phyloP scores from a whole-genome alignment of 225 moss, liverwort and hornwort species.

The Asterella californica region DNA sequence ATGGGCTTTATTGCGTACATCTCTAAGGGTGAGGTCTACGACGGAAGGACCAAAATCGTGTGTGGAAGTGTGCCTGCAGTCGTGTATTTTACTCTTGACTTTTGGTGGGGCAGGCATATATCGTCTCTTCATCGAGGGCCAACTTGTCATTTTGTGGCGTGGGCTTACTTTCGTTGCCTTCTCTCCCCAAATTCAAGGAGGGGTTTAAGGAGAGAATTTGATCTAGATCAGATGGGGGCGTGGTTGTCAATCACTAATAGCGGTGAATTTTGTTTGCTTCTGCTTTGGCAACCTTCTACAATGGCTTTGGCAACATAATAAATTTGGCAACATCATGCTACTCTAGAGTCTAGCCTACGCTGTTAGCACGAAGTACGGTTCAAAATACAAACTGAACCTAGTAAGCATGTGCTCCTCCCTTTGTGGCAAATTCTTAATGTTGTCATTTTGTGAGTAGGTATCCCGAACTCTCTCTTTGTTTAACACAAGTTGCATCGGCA shows the following conservation, averaged over 20 bases:
- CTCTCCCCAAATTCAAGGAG: slow-evolving; percentile 11
- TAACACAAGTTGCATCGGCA: neutral
- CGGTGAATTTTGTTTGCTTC: slow-evolving; percentile 7
- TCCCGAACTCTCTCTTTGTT: neutral
- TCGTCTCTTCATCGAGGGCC: neutral
- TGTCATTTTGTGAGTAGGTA: neutral
- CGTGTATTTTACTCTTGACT: neutral
- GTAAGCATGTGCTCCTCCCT: neutral
- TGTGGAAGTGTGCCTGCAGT: neutral
- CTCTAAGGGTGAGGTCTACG: neutral
- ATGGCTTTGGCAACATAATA: neutral
- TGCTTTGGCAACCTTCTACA: neutral
- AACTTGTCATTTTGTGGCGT: slow-evolving; percentile 6
- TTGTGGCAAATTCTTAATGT: neutral
- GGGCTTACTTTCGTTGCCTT: neutral
- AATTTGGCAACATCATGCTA: neutral
- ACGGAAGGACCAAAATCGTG: neutral
- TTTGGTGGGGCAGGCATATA: slow-evolving; percentile 1
- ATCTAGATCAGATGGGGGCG: neutral
- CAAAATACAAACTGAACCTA: neutral
- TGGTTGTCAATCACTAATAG: neutral
- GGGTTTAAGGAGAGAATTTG: neutral
- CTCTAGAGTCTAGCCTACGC: neutral
- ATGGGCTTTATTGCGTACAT: neutral
- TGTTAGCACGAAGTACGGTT: neutral